Evolutionary conservation across 1,284 basidiomycete genomes (phyloP).

Genomic region (Malassezia globosa): DNA sequence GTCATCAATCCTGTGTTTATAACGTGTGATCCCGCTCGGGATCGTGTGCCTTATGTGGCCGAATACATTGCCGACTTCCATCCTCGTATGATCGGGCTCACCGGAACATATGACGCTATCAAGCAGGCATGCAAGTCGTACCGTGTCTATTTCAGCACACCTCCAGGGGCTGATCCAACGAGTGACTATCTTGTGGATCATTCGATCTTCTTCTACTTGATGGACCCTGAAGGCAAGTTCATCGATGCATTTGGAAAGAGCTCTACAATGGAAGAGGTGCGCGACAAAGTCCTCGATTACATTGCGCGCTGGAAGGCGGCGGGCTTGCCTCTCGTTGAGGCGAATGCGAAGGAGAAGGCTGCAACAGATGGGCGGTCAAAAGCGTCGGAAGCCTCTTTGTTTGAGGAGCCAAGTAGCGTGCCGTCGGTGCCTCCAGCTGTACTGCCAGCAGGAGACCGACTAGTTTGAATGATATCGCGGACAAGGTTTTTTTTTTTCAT

Average conservation of each 20-base stretch:
- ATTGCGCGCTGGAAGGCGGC: constrained; percentile 51
- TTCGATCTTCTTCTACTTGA: constrained; percentile 90
- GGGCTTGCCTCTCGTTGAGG: constrained; percentile 27
- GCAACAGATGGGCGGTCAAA: constrained; percentile 25
- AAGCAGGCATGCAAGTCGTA: constrained; percentile 87
- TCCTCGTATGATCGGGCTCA: constrained; percentile 74
- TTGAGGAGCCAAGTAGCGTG: constrained; percentile 4
- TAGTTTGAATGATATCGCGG: neutral
- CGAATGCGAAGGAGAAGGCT: constrained; percentile 60
- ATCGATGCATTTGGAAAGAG: constrained; percentile 93
- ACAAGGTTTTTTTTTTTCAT: too few relatives aligned
- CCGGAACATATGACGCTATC: constrained; percentile 71
- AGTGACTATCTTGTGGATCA: constrained; percentile 74
- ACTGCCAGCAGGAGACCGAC: neutral
- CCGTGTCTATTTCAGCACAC: constrained; percentile 91
- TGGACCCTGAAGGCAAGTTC: constrained; percentile 86
- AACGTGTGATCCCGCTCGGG: constrained; percentile 88
- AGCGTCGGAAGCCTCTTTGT: constrained; percentile 11
- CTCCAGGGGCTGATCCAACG: constrained; percentile 62
- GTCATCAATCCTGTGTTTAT: constrained; percentile 67
- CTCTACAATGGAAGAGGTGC: constrained; percentile 61
- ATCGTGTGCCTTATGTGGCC: constrained; percentile 56
- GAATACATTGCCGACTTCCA: constrained; percentile 61
- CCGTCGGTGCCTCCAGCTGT: constrained; percentile 11
- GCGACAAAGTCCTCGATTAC: constrained; percentile 51